Evolutionary conservation across 371 early-diverging fungal genomes (phyloP).

Genomic region (Apophysomyces elegans): DNA sequence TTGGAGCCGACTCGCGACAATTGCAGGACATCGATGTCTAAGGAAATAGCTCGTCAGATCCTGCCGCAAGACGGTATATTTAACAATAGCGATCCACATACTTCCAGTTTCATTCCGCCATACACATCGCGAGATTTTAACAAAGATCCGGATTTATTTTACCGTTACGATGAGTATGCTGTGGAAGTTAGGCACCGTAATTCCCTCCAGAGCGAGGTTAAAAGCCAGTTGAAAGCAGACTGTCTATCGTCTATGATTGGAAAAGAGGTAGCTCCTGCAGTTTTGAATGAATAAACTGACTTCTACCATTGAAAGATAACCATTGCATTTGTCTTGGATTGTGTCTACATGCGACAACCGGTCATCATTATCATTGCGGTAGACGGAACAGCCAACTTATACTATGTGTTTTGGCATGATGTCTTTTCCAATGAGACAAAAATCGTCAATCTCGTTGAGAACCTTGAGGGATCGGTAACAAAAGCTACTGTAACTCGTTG

Average conservation of each 20-base stretch:
- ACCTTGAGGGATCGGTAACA: neutral
- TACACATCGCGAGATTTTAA: constrained; percentile 3
- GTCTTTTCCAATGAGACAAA: neutral
- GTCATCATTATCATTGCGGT: neutral
- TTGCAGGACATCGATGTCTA: constrained; percentile 1
- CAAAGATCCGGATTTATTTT: neutral
- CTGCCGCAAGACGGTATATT: constrained; percentile 2
- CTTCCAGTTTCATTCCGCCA: constrained; percentile 6
- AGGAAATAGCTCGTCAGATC: neutral
- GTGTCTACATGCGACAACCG: neutral
- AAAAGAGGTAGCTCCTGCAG: neutral
- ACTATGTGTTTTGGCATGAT: neutral
- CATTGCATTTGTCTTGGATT: constrained; percentile 1
- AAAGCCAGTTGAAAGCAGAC: neutral
- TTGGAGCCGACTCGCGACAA: neutral
- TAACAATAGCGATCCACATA: neutral
- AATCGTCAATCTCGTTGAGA: neutral
- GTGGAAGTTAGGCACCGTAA: neutral
- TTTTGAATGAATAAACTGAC: neutral
- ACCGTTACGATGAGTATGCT: constrained; percentile 4
- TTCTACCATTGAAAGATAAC: neutral
- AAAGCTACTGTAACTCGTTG: constrained; percentile 3
- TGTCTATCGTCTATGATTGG: neutral
- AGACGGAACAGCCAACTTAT: neutral
- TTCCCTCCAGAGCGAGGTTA: neutral